Evolutionary conservation across 495 filamentous ascomycete genomes (phyloP).

Genomic region (Tirmania nivea): DNA sequence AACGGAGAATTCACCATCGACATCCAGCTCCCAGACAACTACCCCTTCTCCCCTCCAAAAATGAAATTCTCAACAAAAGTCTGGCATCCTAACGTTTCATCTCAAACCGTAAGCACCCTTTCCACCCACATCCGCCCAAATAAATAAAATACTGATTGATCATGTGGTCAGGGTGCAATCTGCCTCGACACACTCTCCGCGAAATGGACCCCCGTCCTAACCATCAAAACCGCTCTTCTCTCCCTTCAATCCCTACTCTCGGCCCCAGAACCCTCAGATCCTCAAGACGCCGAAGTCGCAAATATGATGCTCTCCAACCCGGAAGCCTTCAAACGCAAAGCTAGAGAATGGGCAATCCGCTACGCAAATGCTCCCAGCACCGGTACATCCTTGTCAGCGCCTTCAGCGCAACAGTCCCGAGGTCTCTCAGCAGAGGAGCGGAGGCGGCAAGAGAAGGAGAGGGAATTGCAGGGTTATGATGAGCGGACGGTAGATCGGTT

Average conservation of each 20-base stretch:
- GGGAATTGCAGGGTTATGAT: constrained; percentile 76
- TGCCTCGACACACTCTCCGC: constrained; percentile 81
- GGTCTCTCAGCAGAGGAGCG: background rate
- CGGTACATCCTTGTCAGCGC: background rate
- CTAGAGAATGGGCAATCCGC: constrained; percentile 71
- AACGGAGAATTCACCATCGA: constrained; percentile 67
- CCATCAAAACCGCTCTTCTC: constrained; percentile 83
- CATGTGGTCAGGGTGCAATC: constrained; percentile 58
- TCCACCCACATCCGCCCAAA: background rate
- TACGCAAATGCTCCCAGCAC: constrained; percentile 55
- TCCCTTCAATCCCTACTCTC: constrained; percentile 83
- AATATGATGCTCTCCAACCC: constrained; percentile 66
- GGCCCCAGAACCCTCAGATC: constrained; percentile 86
- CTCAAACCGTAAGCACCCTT: constrained; percentile 52
- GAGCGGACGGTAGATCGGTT: constrained; percentile 74
- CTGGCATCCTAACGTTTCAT: constrained; percentile 96
- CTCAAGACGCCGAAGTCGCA: constrained; percentile 90
- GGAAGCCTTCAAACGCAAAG: constrained; percentile 57
- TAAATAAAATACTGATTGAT: background rate
- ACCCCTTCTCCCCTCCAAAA: constrained; percentile 76
- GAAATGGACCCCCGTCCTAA: constrained; percentile 87
- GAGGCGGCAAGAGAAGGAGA: background rate
- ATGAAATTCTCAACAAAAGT: constrained; percentile 93
- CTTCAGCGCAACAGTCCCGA: background rate
- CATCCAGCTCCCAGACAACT: constrained; percentile 69